These are phyloP conservation scores for Domatiomyces catenatus DNA, from an alignment of 2,329 filamentous ascomycete genomes.

Conservation along the genomic window DNA sequence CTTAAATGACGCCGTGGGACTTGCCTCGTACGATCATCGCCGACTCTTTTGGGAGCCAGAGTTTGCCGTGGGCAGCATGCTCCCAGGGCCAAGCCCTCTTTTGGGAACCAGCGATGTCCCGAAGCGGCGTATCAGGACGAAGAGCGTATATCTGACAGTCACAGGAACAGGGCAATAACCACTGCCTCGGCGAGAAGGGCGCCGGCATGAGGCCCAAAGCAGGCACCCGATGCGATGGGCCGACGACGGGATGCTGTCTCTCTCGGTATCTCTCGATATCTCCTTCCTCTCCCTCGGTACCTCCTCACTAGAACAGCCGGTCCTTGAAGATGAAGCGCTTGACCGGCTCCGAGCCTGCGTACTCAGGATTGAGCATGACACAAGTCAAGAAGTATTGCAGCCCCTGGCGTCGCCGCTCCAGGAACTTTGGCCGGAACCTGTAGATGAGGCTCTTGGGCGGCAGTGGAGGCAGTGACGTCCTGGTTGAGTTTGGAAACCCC, in stretches of 20 bases:
- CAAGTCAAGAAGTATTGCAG: conserved; percentile 90
- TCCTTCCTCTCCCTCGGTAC: no score
- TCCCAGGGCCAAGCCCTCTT: neutral
- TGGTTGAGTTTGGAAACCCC: conserved; percentile 71
- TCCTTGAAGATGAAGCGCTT: conserved; percentile 68
- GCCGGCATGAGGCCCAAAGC: no score
- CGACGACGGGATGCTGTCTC: no score
- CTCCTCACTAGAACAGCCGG: conserved; percentile 1
- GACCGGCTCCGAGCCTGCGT: conserved; percentile 75
- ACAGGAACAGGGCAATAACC: no score
- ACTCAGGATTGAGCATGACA: conserved; percentile 82
- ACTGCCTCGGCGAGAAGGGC: no score
- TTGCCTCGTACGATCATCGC: neutral
- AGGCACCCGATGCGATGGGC: no score
- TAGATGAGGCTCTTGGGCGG: conserved; percentile 83
- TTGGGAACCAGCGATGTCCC: neutral
- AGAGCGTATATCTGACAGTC: no score
- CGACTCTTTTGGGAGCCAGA: neutral
- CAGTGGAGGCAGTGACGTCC: conserved; percentile 53
- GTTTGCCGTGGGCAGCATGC: neutral
- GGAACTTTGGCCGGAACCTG: conserved; percentile 63
- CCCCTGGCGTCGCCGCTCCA: conserved; percentile 68
- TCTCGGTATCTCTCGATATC: no score
- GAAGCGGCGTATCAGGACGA: neutral
- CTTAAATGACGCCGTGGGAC: neutral